phyloP scores from a whole-genome alignment of 768 basidiomycete species.

The Lactifluus piperatus region DNA sequence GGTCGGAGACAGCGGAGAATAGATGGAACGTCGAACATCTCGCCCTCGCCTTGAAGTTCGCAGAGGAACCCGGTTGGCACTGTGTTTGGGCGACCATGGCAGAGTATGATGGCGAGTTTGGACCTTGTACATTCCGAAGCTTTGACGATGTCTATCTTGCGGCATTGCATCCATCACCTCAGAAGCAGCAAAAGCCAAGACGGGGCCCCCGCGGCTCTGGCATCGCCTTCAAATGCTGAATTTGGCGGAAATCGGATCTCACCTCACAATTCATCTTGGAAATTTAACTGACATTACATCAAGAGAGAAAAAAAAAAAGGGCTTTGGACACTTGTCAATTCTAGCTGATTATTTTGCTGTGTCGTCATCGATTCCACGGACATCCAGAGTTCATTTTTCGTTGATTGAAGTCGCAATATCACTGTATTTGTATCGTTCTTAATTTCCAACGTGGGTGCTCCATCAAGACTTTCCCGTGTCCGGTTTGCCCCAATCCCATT shows the following conservation, averaged over 20 bases:
- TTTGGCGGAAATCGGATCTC: not conserved
- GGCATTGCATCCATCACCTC: constrained; percentile 31
- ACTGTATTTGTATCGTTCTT: constrained; percentile 13
- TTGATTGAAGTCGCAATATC: constrained; percentile 3
- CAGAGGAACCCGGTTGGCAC: constrained; percentile 44
- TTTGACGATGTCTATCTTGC: constrained; percentile 31
- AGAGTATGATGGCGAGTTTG: constrained; percentile 37
- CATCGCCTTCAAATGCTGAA: not conserved
- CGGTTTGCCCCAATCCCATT: not conserved
- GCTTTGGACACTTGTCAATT: not conserved
- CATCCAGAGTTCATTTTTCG: not conserved
- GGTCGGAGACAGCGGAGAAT: constrained; percentile 25
- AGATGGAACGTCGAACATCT: constrained; percentile 41
- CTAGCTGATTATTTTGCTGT: not conserved
- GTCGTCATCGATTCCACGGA: not conserved
- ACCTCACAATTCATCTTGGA: not conserved
- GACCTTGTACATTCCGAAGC: constrained; percentile 29
- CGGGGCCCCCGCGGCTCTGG: not conserved
- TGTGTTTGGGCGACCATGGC: constrained; percentile 57
- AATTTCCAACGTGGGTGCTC: not conserved
- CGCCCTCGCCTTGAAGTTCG: constrained; percentile 47
- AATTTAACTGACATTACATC: not conserved
- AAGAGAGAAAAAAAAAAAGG: not conserved
- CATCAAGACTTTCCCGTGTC: not conserved
- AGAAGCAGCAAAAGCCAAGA: constrained; percentile 4